Conservation (phyloP, 1,284 basidiomycete genomes). For the Leccinum subrobustum region DNA sequence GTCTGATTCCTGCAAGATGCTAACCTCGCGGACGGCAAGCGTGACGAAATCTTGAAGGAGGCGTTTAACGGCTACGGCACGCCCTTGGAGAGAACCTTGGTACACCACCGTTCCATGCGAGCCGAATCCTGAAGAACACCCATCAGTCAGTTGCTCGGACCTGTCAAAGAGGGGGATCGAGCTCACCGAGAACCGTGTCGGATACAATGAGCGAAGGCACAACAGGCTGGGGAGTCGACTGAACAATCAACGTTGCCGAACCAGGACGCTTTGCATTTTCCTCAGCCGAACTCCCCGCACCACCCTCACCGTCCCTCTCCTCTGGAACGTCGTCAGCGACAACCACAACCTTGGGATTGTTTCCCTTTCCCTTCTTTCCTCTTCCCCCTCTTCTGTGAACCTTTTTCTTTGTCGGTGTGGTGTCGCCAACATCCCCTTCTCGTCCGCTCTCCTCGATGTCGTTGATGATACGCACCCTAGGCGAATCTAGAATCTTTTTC, state of each 20-base stretch:
- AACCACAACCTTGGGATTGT: conserved; percentile 26
- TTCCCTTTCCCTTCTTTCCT: conserved; percentile 49
- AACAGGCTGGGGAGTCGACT: conserved; percentile 16
- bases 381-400: conserved; percentile 38
- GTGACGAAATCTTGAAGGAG: conserved; percentile 95
- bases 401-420: conserved; percentile 47
- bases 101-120: conserved; percentile 97
- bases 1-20: conserved; percentile 92
- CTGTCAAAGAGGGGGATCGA: background rate
- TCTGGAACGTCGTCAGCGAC: conserved; percentile 34
- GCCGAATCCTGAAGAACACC: conserved; percentile 70
- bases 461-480: conserved; percentile 14
- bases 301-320: conserved; percentile 25
- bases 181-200: conserved; percentile 75
- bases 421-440: conserved; percentile 47
- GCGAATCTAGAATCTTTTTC: conserved; percentile 13
- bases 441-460: conserved; percentile 59
- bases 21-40: conserved; percentile 92
- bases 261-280: conserved; percentile 9
- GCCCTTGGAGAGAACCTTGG: conserved; percentile 91
- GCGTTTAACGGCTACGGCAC: conserved; percentile 96
- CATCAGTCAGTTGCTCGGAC: background rate
- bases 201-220: conserved; percentile 62
- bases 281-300: conserved; percentile 5
- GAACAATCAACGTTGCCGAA: conserved; percentile 25